These are phyloP conservation scores for Catunica adiposa DNA, from an alignment of 2,329 filamentous ascomycete genomes.

Conservation along the genomic window DNA sequence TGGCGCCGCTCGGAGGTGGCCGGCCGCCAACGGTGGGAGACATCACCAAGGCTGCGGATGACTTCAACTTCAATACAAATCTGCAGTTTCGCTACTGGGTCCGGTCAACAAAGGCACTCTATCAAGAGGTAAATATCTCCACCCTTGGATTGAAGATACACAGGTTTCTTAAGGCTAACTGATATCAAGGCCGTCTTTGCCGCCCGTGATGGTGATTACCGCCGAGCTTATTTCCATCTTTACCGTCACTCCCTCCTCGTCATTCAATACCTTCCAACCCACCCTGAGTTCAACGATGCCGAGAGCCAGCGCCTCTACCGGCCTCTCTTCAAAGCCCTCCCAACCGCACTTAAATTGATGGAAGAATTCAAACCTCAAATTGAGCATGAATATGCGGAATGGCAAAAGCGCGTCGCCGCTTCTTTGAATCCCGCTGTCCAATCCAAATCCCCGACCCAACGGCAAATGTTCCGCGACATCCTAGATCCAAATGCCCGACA, in stretches of 20 bases:
- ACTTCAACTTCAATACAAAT: conserved; percentile 64
- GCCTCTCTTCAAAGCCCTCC: conserved; percentile 31
- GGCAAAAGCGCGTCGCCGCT: conserved; percentile 28
- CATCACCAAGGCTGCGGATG: conserved; percentile 56
- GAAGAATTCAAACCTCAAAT: conserved; percentile 70
- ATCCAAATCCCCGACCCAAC: conserved; percentile 3
- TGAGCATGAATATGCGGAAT: conserved; percentile 51
- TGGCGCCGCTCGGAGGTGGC: neutral
- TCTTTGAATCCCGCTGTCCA: neutral
- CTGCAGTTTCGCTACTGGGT: conserved; percentile 71
- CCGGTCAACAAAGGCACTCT: conserved; percentile 60
- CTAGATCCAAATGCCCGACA: conserved; percentile 23
- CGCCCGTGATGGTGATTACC: conserved; percentile 66
- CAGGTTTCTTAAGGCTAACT: neutral
- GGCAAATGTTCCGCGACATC: conserved; percentile 17
- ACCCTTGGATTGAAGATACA: conserved; percentile 14
- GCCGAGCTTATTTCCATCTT: conserved; percentile 80
- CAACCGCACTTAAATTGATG: conserved; percentile 49
- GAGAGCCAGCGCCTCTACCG: conserved; percentile 47
- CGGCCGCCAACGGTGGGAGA: conserved; percentile 47
- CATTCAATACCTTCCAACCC: conserved; percentile 53
- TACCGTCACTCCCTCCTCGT: conserved; percentile 80
- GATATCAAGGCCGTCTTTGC: conserved; percentile 60
- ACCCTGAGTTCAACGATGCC: conserved; percentile 56
- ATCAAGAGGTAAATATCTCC: conserved; percentile 49